Evolutionary conservation across 441 rosid genomes (phyloP).

Genomic region (Gossypium schwendimanii): DNA sequence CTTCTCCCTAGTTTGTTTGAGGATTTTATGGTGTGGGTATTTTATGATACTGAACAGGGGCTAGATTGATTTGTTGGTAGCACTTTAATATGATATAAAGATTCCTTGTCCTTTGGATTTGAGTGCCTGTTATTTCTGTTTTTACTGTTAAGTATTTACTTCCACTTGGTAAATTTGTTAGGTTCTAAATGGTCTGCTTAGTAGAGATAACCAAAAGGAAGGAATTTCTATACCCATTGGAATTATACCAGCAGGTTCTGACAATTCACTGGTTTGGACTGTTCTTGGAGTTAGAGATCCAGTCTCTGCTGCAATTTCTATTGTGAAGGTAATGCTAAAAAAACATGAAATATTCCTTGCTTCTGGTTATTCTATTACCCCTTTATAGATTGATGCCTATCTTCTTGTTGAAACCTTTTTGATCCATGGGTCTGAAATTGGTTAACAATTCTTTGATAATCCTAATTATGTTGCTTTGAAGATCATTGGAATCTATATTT

Average conservation of each 20-base stretch:
- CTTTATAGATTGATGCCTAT: neutral
- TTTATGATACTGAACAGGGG: neutral
- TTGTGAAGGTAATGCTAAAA: conserved; percentile 61
- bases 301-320: conserved; percentile 84
- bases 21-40: neutral
- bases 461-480: neutral
- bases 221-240: conserved; percentile 97
- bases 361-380: neutral
- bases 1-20: neutral
- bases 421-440: neutral
- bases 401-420: neutral
- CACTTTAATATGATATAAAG: neutral
- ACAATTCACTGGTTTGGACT: conserved; percentile 97
- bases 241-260: conserved; percentile 97
- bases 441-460: neutral
- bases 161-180: conserved; percentile 26
- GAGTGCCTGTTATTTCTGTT: conserved; percentile 4
- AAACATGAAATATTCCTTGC: neutral
- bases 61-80: conserved; percentile 5
- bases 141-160: neutral
- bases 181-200: conserved; percentile 91
- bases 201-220: conserved; percentile 86
- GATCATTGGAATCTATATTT: neutral
- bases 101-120: neutral
- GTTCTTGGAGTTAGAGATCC: conserved; percentile 98